Evolutionary conservation across 208 protist genomes (phyloP).

Genomic region (Leptomonas seymouri): DNA sequence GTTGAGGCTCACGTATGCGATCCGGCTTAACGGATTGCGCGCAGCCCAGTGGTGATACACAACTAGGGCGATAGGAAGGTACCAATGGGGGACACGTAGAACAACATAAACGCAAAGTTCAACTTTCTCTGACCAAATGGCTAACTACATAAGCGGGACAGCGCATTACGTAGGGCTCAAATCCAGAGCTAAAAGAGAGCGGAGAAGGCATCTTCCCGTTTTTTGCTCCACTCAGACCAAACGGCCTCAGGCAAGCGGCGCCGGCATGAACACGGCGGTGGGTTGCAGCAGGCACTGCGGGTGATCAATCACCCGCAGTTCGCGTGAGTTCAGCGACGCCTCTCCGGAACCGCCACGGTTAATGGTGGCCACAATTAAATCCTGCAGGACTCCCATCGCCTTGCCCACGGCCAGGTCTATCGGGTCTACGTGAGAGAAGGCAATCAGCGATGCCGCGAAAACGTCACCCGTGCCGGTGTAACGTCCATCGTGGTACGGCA

Average conservation of each 20-base stretch:
- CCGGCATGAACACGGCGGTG: conserved; percentile 40
- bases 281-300: conserved; percentile 60
- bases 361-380: conserved; percentile 70
- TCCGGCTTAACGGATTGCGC: no score
- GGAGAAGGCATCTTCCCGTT: neutral
- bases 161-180: no score
- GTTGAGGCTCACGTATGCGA: no score
- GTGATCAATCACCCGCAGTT: conserved; percentile 72
- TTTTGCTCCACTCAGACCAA: neutral
- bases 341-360: conserved; percentile 49
- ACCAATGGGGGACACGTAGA: no score
- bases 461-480: conserved; percentile 91
- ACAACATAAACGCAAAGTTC: no score
- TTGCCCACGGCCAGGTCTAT: conserved; percentile 68
- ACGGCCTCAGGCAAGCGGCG: conserved; percentile 37
- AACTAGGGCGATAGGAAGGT: no score
- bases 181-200: neutral
- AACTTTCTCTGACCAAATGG: no score
- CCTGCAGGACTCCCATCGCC: conserved; percentile 88
- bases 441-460: conserved; percentile 76
- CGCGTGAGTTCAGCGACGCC: conserved; percentile 59
- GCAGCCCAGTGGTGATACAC: no score
- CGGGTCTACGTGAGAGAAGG: conserved; percentile 59
- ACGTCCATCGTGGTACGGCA: conserved; percentile 74
- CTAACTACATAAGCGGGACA: no score